phyloP scores from a whole-genome alignment of 495 filamentous ascomycete genomes.

The Xylaria acuta region DNA sequence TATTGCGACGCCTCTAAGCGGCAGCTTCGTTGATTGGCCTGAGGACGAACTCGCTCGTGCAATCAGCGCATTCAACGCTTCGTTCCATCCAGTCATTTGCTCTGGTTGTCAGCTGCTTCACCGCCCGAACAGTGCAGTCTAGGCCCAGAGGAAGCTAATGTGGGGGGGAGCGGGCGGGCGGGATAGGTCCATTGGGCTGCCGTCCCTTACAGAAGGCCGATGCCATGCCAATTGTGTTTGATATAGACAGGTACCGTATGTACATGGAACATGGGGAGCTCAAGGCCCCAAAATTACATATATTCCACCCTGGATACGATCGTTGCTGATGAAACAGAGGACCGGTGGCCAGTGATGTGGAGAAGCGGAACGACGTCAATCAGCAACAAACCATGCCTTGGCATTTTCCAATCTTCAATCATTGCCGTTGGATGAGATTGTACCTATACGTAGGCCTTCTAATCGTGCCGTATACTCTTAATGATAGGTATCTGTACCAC shows the following conservation, averaged over 20 bases:
- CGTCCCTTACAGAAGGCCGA: constrained; percentile 2
- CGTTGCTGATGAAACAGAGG: not conserved
- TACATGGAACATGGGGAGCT: not conserved
- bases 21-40: constrained; percentile 14
- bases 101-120: constrained; percentile 12
- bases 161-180: not conserved
- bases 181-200: constrained; percentile 4
- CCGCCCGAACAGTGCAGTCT: constrained; percentile 3
- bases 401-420: not conserved
- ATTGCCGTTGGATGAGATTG: not conserved
- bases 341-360: not conserved
- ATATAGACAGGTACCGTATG: not conserved
- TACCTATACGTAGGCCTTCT: not conserved
- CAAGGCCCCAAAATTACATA: not conserved
- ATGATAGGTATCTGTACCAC: not conserved
- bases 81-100: constrained; percentile 10
- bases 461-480: not conserved
- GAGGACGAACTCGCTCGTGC: not conserved
- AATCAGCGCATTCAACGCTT: constrained; percentile 11
- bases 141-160: not conserved
- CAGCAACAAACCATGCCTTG: not conserved
- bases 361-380: not conserved
- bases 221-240: not conserved
- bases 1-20: not conserved
- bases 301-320: not conserved